Conservation (phyloP, 2,329 filamentous ascomycete species). For the Paecilomyces niveus region DNA sequence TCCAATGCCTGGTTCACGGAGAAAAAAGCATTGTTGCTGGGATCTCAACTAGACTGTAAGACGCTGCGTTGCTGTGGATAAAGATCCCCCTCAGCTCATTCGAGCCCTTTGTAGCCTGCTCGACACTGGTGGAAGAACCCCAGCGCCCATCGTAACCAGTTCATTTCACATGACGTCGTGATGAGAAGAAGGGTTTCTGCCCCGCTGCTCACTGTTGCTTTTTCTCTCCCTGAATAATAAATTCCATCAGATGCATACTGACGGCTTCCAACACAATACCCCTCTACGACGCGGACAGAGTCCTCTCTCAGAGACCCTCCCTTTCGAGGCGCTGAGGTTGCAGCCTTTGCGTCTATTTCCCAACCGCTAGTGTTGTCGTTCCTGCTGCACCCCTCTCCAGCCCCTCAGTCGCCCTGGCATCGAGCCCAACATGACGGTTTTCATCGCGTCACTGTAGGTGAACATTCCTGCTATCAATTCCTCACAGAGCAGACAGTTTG, state of each 20-base stretch:
- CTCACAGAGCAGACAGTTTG: slow-evolving; percentile 19
- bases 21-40: background rate
- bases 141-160: background rate
- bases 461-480: slow-evolving; percentile 5
- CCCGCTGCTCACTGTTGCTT: background rate
- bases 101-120: background rate
- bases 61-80: background rate
- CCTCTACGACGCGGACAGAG: background rate
- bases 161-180: slow-evolving; percentile 28
- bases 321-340: background rate
- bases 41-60: background rate
- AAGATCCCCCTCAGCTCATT: background rate
- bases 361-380: slow-evolving; percentile 2
- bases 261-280: slow-evolving; percentile 10
- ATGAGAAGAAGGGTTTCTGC: slow-evolving; percentile 12
- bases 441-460: slow-evolving; percentile 54
- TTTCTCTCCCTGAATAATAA: background rate
- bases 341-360: slow-evolving; percentile 1
- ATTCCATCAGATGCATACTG: background rate
- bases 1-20: too few species aligned
- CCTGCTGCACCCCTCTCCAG: background rate
- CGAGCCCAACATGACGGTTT: slow-evolving; percentile 47
- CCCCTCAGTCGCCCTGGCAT: background rate
- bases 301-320: slow-evolving; percentile 6
- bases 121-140: slow-evolving; percentile 8